These are phyloP conservation scores for Rostrohypoxylon terebratum DNA, from an alignment of 495 filamentous ascomycete genomes.

Conservation along the genomic window DNA sequence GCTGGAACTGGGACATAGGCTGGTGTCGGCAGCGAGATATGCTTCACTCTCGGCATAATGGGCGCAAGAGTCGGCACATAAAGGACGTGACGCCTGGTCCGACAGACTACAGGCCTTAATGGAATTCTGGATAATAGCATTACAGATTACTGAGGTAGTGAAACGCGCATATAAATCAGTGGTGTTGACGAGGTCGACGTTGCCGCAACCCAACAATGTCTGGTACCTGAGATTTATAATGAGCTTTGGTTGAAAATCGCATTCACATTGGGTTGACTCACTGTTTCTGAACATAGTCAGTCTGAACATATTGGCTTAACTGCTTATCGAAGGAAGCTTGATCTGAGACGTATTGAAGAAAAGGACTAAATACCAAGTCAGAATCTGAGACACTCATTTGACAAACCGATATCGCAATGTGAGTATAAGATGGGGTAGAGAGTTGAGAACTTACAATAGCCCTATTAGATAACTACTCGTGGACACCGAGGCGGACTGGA, in stretches of 20 bases:
- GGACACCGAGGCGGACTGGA: slow-evolving; percentile 83
- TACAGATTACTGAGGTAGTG: slow-evolving; percentile 93
- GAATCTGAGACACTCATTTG: neutral
- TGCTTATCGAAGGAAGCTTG: slow-evolving; percentile 81
- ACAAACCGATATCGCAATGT: slow-evolving; percentile 11
- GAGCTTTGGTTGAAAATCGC: slow-evolving; percentile 11
- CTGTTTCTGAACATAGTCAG: slow-evolving; percentile 80
- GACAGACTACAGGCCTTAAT: slow-evolving; percentile 75
- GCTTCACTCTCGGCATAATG: slow-evolving; percentile 88
- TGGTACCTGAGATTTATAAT: slow-evolving; percentile 68
- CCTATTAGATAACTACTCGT: slow-evolving; percentile 72
- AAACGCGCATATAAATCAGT: slow-evolving; percentile 91
- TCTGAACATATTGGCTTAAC: slow-evolving; percentile 77
- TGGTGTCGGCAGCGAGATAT: slow-evolving; percentile 77
- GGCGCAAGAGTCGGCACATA: slow-evolving; percentile 93
- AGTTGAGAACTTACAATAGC: slow-evolving; percentile 76
- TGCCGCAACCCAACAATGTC: slow-evolving; percentile 81
- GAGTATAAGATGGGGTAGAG: neutral
- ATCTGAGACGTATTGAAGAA: slow-evolving; percentile 83
- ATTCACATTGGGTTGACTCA: slow-evolving; percentile 56
- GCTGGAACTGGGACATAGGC: slow-evolving; percentile 74
- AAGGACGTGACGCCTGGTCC: slow-evolving; percentile 70
- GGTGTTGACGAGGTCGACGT: slow-evolving; percentile 82
- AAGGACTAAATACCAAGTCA: slow-evolving; percentile 72
- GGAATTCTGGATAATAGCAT: slow-evolving; percentile 93